Evolutionary conservation across 2,329 filamentous ascomycete genomes (phyloP).

Genomic region (Claviceps cyperi): DNA sequence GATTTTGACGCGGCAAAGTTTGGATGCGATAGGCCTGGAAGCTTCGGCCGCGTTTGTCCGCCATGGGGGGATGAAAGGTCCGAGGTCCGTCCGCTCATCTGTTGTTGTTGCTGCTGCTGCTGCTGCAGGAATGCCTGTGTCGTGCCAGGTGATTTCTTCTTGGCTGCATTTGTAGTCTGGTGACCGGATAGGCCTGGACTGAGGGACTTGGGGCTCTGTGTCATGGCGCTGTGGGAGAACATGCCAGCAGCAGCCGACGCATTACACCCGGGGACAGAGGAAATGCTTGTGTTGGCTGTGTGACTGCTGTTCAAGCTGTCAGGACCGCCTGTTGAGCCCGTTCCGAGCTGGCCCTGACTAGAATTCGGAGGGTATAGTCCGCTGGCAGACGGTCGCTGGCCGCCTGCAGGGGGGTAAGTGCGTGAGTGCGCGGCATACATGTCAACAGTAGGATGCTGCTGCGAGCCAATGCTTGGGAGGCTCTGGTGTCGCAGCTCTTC

Average conservation of each 20-base stretch:
- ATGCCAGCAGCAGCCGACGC: slow-evolving; percentile 40
- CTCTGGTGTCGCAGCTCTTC: slow-evolving; percentile 51
- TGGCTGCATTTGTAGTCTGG: slow-evolving; percentile 33
- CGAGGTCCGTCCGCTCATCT: slow-evolving; percentile 35
- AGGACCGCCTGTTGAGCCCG: slow-evolving; percentile 35
- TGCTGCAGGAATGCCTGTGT: slow-evolving; percentile 52
- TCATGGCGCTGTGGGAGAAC: slow-evolving; percentile 61
- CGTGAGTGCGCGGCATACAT: slow-evolving; percentile 49
- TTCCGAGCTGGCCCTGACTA: slow-evolving; percentile 36
- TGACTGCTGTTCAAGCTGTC: slow-evolving; percentile 28
- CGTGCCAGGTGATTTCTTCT: slow-evolving; percentile 52
- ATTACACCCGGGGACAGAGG: slow-evolving; percentile 31
- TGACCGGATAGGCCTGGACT: slow-evolving; percentile 47
- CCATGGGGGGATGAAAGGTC: slow-evolving; percentile 40
- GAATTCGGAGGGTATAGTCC: slow-evolving; percentile 50
- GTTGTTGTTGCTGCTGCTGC: slow-evolving; percentile 17
- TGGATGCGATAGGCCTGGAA: slow-evolving; percentile 23
- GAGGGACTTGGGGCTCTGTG: slow-evolving; percentile 75
- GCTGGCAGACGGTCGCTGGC: slow-evolving; percentile 29
- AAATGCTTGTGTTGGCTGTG: slow-evolving; percentile 34
- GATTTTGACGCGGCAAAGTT: slow-evolving; percentile 19
- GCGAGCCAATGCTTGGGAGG: slow-evolving; percentile 60
- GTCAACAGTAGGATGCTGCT: slow-evolving; percentile 44
- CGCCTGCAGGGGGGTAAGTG: slow-evolving; percentile 62
- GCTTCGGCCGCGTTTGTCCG: slow-evolving; percentile 24